Percentiles rank a stretch among this genome's conserved stretches.
Evolutionary conservation across 495 filamentous ascomycete species (phyloP).

Genomic region (Penicillium macrosclerotiorum): DNA sequence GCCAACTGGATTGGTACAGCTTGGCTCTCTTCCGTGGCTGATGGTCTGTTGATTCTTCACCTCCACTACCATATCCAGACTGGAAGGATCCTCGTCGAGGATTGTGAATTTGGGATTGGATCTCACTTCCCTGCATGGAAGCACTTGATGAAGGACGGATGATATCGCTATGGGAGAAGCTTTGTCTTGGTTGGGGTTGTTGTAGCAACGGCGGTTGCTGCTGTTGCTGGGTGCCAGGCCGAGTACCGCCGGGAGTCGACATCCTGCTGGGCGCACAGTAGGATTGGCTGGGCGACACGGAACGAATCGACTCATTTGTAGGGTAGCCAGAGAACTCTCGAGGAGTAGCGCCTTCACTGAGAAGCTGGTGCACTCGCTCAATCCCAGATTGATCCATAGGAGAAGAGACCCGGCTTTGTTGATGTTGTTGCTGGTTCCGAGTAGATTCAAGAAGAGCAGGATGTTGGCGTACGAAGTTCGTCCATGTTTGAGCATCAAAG

Average conservation of each 20-base stretch:
- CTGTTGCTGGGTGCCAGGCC: slow-evolving; percentile 27
- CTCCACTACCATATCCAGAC: slow-evolving; percentile 60
- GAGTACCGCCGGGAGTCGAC: slow-evolving; percentile 34
- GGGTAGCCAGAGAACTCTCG: slow-evolving; percentile 37
- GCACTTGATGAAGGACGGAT: slow-evolving; percentile 50
- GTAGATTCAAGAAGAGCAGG: slow-evolving; percentile 42
- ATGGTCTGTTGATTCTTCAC: slow-evolving; percentile 64
- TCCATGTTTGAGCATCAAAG: slow-evolving; percentile 71
- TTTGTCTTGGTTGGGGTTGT: slow-evolving; percentile 19
- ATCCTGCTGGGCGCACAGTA: slow-evolving; percentile 34
- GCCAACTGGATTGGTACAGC: slow-evolving; percentile 65
- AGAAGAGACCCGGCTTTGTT: slow-evolving; percentile 34
- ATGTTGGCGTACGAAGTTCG: slow-evolving; percentile 60
- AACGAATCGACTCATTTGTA: slow-evolving; percentile 31
- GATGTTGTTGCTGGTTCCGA: slow-evolving; percentile 32
- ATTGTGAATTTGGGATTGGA: slow-evolving; percentile 26
- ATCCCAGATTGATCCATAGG: slow-evolving; percentile 53
- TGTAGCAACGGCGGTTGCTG: no score
- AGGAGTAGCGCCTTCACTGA: slow-evolving; percentile 46
- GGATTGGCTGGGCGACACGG: slow-evolving; percentile 38
- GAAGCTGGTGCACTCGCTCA: slow-evolving; percentile 49
- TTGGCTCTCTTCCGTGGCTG: slow-evolving; percentile 69
- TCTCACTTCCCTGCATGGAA: slow-evolving; percentile 42
- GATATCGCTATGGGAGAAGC: slow-evolving; percentile 29
- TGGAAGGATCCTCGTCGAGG: slow-evolving; percentile 40